Base-by-base conservation (phyloP, 805 yeast species). In the Kodamaea kaohsiungensis region DNA sequence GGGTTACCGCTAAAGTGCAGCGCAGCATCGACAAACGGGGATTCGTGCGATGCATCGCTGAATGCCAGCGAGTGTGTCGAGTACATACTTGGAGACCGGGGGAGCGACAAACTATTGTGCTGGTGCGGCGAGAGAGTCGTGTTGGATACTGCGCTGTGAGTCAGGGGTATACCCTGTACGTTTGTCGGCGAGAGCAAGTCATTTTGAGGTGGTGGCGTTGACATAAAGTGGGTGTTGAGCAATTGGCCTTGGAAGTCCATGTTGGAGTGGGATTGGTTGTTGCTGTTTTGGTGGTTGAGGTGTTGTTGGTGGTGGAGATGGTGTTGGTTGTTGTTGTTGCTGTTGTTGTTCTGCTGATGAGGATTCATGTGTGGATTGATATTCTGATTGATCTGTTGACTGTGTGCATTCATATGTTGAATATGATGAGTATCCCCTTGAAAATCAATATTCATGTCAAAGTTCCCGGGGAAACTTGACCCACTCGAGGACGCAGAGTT, bases 11-110 rank as follows among this genome's bases (percentile, higher is more conserved):
- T 63, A 45, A 68, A 63, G 30, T 72, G 74, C 25, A 75, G 69
- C 16, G 64, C 59, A 0, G 76, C 77, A 50, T 73, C 78, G 22
- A 66, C 64, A 54, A 61, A 75, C 4, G 78, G 77, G 25, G 72
- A 65, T 48, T 67, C 67, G 58, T 73, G 71, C 1, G 74, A 67
- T 25, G 63, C 67, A 7, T 75, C 80, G 5, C 77, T 70, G 56
- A 71, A 70, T 10, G 67, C 47, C 45, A 40, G 45, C 8, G 76
- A 69, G 51, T 64, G 60, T 10, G 54, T 45, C 13, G 65, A 57
- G 45, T 54, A 58, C 7, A 57, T 60, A 25, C 63, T 47, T 7
- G 70, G 68, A 7, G 67, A 60, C 13, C 48, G 54, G 2, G 69
- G 69, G 46, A 60, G 57, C 46, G 62, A 51, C 18, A 59, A 55